Evolutionary conservation across 129 eudicot species (phyloP).

Genomic region (Lactuca saligna): DNA sequence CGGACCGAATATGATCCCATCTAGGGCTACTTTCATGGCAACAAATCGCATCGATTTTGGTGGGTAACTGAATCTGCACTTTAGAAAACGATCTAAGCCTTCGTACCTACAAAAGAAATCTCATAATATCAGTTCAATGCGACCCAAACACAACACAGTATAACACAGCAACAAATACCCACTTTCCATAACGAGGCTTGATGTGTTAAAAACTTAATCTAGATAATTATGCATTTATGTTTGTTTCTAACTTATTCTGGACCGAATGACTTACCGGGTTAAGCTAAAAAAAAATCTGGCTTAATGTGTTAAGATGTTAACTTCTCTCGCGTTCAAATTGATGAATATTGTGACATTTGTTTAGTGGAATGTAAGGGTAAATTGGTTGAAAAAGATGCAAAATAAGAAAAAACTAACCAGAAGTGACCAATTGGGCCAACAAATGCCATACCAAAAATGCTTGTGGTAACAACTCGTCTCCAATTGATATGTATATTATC

Average conservation of each 20-base stretch:
- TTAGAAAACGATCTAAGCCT: conserved; percentile 72
- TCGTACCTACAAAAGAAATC: conserved; percentile 36
- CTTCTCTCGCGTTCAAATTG: no score
- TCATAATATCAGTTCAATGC: not conserved
- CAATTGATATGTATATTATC: conserved; percentile 63
- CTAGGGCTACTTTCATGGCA: conserved; percentile 81
- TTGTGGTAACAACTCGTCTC: conserved; percentile 85
- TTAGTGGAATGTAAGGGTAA: no score
- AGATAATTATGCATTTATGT: no score
- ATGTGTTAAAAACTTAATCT: no score
- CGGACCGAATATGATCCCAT: conserved; percentile 85
- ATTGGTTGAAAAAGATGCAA: no score
- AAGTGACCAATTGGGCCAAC: conserved; percentile 97
- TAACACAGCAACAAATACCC: not conserved
- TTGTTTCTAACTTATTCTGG: no score
- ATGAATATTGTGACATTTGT: no score
- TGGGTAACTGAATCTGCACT: conserved; percentile 46
- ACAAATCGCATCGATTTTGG: conserved; percentile 79
- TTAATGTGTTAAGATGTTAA: no score
- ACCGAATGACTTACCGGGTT: no score
- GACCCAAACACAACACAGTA: not conserved
- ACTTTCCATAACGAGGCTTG: not conserved
- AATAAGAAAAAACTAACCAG: conserved; percentile 55
- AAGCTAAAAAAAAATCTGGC: no score
- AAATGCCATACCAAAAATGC: conserved; percentile 86